Evolutionary conservation across 495 filamentous ascomycete species (phyloP).

Genomic region (Aspergillus asperescens): DNA sequence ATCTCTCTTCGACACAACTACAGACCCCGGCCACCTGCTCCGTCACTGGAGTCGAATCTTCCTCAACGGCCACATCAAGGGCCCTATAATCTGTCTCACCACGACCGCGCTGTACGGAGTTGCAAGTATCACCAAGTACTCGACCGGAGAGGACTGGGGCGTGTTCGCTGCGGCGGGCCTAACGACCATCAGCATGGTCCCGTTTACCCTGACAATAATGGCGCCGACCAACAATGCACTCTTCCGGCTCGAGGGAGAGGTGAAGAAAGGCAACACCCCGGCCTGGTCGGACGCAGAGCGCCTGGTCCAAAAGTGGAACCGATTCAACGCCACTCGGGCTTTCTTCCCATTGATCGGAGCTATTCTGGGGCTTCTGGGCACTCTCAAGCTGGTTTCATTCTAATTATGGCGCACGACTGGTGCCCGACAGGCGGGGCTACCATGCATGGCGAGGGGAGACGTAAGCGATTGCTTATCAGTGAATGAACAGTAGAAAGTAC

Average conservation of each 20-base stretch:
- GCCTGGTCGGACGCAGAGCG: background rate
- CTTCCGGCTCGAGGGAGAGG: background rate
- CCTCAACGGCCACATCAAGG: background rate
- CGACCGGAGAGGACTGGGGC: background rate
- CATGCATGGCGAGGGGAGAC: too few relatives aligned
- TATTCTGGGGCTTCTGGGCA: background rate
- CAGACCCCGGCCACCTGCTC: background rate
- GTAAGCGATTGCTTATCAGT: too few relatives aligned
- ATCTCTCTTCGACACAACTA: background rate
- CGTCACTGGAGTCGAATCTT: background rate
- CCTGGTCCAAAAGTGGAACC: background rate
- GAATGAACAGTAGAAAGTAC: too few relatives aligned
- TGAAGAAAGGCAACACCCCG: background rate
- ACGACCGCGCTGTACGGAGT: background rate
- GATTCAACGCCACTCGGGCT: background rate
- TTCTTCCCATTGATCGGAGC: background rate
- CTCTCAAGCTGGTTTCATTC: background rate
- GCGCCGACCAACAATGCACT: background rate
- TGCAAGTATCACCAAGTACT: background rate
- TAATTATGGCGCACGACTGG: background rate
- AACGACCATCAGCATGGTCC: background rate
- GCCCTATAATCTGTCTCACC: background rate
- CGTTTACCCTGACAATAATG: background rate
- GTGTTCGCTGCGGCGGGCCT: background rate
- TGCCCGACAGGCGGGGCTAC: too few relatives aligned